Evolutionary conservation across 208 protist genomes (phyloP), one percentile per base, ranked within the genome.

Genomic region (Trypanosomatidae sp.): DNA sequence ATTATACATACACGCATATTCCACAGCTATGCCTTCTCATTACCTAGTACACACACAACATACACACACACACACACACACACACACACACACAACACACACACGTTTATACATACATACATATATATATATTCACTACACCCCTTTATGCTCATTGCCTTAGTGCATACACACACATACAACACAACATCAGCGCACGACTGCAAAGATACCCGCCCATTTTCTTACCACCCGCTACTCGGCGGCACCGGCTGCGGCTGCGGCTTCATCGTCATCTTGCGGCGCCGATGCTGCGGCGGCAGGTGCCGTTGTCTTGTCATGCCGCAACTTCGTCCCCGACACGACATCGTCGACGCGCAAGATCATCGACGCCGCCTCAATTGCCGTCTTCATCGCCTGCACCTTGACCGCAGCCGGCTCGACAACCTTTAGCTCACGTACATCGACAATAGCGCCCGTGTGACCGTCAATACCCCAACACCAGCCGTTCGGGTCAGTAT

Each of bases 321-420:
- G 66, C 24, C 66, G 62, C 37, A 90, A 63, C 63, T 90, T 91
- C 33, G 92, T 87, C 35, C 97, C 97, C 6, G 92, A 98, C 19
- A 99, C 89, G 24, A 99, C 93, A 44, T 99, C 97, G 65, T 99
- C 98, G 20, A 99, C 96, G 47, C 98, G 80, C 15, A 99, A 61
- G 44, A 99, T 91, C 69, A 99, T 92, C 41, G 86, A 97, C 22
- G 97, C 94, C 4, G 97, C 88, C 75, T 99, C 97, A 46, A 99
- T 90, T 37, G 97, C 82, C 3, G 97, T 98, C 77, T 99, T 99
- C 5, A 99, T 64, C 6, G 92, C 96, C 79, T 99, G 97, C 6
- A 92, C 60, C 77, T 99, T 99, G 20, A 99, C 97, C 13, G 84
- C 61, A 7, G 92, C 85, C 4, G 98, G 96, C 73, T 99, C 98